A percentile compares a stretch with the other conserved stretches of the same genome.
phyloP scores from a whole-genome alignment of 352 stramenopile species.

The Globisporangium spinosum region DNA sequence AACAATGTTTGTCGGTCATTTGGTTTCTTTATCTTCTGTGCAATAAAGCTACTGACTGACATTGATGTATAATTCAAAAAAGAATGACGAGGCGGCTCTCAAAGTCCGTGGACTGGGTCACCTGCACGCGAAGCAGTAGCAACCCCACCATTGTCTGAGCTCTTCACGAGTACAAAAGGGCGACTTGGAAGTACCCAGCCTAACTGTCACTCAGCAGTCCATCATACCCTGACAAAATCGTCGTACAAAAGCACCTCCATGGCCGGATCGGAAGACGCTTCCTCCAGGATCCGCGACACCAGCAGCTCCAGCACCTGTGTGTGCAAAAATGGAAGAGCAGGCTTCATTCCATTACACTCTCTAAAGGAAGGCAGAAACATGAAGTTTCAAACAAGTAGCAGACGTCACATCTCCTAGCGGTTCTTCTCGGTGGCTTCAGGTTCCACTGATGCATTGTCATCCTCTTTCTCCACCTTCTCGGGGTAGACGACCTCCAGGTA shows the following conservation, averaged over 20 bases:
- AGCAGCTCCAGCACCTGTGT: conserved; percentile 37
- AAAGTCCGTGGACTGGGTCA: conserved; percentile 58
- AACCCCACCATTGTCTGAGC: not conserved
- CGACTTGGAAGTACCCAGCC: not conserved
- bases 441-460: conserved; percentile 4
- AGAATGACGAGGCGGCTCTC: conserved; percentile 51
- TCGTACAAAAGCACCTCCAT: conserved; percentile 49
- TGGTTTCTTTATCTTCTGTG: not conserved
- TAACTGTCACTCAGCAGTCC: not conserved
- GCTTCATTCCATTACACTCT: too few species aligned
- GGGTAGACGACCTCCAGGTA: conserved; percentile 49
- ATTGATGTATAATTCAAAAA: conserved; percentile 30
- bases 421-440: conserved; percentile 13
- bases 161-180: not conserved
- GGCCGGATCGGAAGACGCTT: conserved; percentile 44
- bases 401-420: conserved; percentile 29
- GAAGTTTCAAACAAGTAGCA: not conserved
- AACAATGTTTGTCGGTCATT: not conserved
- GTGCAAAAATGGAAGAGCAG: too few species aligned
- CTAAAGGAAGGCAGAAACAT: too few species aligned
- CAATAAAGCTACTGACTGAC: not conserved
- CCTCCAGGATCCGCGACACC: conserved; percentile 44
- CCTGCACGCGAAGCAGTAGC: conserved; percentile 21
- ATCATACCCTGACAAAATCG: conserved; percentile 53
- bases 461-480: conserved; percentile 24